A percentile compares a stretch with the other conserved stretches of the same genome.
These are phyloP conservation scores for Colletotrichum graminicola DNA, from an alignment of 2,329 filamentous ascomycete genomes.

Conservation along the genomic window DNA sequence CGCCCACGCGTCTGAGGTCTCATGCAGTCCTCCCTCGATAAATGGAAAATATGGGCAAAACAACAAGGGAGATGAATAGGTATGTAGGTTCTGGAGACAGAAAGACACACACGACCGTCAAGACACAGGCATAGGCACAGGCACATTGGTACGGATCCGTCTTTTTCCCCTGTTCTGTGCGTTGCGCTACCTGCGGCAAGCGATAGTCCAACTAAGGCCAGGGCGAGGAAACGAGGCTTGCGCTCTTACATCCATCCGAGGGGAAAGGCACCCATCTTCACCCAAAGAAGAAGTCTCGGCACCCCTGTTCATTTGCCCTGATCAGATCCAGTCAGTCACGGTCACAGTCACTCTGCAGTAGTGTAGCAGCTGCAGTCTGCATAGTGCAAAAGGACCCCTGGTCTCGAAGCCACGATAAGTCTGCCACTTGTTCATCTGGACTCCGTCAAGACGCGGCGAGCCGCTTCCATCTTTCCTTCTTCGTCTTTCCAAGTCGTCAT, in stretches of 20 bases:
- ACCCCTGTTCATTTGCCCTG: conserved; percentile 25
- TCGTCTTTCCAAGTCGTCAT: conserved; percentile 14
- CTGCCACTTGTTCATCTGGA: conserved; percentile 37
- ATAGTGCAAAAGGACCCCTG: conserved; percentile 27
- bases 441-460: conserved; percentile 28
- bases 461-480: conserved; percentile 16
- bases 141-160: conserved; percentile 1
- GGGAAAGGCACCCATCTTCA: conserved; percentile 7
- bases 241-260: conserved; percentile 20
- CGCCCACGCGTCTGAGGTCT: conserved; percentile 40
- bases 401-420: conserved; percentile 33
- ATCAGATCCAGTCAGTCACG: conserved; percentile 11
- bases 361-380: conserved; percentile 30
- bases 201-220: conserved; percentile 27
- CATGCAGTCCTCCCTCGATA: conserved; percentile 25
- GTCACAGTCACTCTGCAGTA: conserved; percentile 34
- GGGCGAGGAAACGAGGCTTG: conserved; percentile 24
- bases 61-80: conserved; percentile 20
- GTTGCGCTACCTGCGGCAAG: conserved; percentile 29
- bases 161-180: conserved; percentile 35
- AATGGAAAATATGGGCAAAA: conserved; percentile 23
- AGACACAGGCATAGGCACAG: conserved; percentile 5
- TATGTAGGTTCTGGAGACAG: conserved; percentile 7
- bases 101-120: neutral
- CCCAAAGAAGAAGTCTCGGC: neutral